phyloP scores from a whole-genome alignment of 768 basidiomycete genomes.

The Hygrocybe coccinea region DNA sequence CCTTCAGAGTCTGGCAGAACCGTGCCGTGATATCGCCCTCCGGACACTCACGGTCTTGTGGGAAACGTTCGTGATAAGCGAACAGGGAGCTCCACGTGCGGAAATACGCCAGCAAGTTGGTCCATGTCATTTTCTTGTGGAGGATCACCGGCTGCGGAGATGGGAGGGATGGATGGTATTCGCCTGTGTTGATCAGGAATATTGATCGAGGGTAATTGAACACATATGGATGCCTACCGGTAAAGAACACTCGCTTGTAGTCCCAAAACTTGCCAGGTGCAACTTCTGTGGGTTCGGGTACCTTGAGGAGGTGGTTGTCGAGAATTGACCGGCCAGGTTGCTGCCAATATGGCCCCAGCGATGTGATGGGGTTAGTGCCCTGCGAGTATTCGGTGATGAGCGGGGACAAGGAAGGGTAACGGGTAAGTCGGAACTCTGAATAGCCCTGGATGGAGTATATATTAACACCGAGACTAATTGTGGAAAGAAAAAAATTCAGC shows the following conservation, averaged over 20 bases:
- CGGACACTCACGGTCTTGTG: constrained; percentile 43
- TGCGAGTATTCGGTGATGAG: constrained; percentile 61
- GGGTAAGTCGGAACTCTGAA: constrained; percentile 66
- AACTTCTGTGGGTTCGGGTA: constrained; percentile 49
- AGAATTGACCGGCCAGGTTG: constrained; percentile 76
- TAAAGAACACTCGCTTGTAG: constrained; percentile 54
- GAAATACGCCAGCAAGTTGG: constrained; percentile 61
- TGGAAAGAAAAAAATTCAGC: constrained; percentile 13
- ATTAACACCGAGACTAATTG: not conserved
- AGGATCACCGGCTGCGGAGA: constrained; percentile 47
- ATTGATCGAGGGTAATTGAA: not conserved
- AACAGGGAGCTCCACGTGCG: constrained; percentile 68
- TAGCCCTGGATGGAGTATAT: constrained; percentile 40
- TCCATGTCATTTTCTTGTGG: constrained; percentile 58
- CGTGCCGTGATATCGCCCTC: constrained; percentile 64
- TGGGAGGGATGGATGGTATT: constrained; percentile 38
- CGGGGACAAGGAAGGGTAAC: constrained; percentile 52
- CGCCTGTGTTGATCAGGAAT: constrained; percentile 22
- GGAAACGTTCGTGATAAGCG: constrained; percentile 58
- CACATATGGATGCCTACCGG: constrained; percentile 43
- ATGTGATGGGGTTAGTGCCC: constrained; percentile 47
- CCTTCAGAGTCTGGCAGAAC: constrained; percentile 54
- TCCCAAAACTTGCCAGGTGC: constrained; percentile 35
- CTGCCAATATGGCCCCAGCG: constrained; percentile 72
- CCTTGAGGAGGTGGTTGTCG: constrained; percentile 60